Percentiles rank a stretch among this genome's conserved stretches.
Evolutionary conservation across 2,329 filamentous ascomycete genomes (phyloP).

Genomic region (Lomentospora prolificans): DNA sequence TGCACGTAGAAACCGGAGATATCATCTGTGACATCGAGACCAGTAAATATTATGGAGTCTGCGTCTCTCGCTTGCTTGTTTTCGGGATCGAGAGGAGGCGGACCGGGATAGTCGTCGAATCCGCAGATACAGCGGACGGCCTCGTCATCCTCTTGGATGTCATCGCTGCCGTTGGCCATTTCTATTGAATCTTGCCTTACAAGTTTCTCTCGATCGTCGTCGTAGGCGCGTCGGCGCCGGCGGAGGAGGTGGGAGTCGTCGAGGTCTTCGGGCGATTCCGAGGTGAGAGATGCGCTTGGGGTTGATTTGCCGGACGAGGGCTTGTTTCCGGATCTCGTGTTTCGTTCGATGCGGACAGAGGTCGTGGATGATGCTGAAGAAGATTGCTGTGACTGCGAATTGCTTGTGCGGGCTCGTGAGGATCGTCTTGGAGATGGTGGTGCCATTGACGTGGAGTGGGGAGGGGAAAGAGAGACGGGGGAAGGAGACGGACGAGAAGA

Average conservation of each 20-base stretch:
- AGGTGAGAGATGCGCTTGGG: constrained; percentile 63
- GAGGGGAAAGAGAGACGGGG: neutral
- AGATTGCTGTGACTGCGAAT: constrained; percentile 67
- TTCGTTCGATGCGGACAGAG: constrained; percentile 66
- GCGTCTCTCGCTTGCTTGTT: constrained; percentile 44
- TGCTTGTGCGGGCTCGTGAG: constrained; percentile 75
- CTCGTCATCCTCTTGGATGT: constrained; percentile 80
- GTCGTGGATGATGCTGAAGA: constrained; percentile 71
- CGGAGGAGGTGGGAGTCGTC: constrained; percentile 63
- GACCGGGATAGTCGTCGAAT: constrained; percentile 87
- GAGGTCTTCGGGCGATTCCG: constrained; percentile 55
- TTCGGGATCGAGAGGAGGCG: constrained; percentile 52
- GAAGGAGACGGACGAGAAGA: neutral
- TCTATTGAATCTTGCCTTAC: constrained; percentile 32
- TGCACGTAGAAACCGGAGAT: constrained; percentile 94
- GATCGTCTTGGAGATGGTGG: constrained; percentile 71
- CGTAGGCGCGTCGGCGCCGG: constrained; percentile 66
- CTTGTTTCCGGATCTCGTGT: constrained; percentile 62
- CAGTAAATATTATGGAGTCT: constrained; percentile 46
- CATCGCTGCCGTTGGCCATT: constrained; percentile 55
- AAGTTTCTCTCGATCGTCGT: constrained; percentile 43
- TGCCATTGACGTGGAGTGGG: constrained; percentile 39
- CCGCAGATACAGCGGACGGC: constrained; percentile 93
- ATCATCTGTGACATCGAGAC: constrained; percentile 65
- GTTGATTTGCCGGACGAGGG: constrained; percentile 67